Percentiles rank a stretch among this genome's conserved stretches.
Conservation (phyloP, 2,329 filamentous ascomycete species). For the Trichophyton simii region DNA sequence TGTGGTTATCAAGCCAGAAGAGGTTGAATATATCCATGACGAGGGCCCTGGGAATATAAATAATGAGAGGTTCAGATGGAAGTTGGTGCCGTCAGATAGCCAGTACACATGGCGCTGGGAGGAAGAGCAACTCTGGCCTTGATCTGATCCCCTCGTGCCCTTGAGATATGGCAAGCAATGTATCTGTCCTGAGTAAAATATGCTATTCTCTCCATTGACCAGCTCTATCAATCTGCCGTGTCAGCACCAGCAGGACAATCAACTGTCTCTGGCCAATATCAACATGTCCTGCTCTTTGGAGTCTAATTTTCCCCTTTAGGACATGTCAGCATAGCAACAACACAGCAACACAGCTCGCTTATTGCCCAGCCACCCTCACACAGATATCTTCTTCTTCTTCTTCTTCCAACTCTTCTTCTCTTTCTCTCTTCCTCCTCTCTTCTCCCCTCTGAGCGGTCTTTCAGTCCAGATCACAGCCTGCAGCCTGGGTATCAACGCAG, state of each 20-base stretch:
- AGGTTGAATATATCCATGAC: conserved; percentile 64
- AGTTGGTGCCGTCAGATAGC: conserved; percentile 37
- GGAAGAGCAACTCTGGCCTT: conserved; percentile 56
- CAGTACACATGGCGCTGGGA: conserved; percentile 45
- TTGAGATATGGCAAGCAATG: too few relatives aligned
- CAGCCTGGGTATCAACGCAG: not conserved
- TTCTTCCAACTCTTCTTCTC: not conserved
- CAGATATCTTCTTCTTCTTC: not conserved
- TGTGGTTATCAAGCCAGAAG: conserved; percentile 69
- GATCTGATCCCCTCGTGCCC: not conserved
- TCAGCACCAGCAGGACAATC: not conserved
- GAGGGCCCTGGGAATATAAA: conserved; percentile 47
- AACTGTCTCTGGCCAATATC: not conserved
- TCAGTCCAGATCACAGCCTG: not conserved
- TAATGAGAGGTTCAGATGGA: conserved; percentile 55
- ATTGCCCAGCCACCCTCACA: not conserved
- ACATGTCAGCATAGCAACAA: not conserved
- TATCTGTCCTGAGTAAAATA: not conserved
- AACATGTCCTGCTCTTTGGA: not conserved
- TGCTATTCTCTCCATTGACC: not conserved
- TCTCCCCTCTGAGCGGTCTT: not conserved
- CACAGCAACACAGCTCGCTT: not conserved
- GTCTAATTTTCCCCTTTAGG: not conserved
- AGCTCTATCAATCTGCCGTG: not conserved
- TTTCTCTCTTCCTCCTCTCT: not conserved